Conservation (phyloP, 805 yeast species). For the Candida ulmi region DNA sequence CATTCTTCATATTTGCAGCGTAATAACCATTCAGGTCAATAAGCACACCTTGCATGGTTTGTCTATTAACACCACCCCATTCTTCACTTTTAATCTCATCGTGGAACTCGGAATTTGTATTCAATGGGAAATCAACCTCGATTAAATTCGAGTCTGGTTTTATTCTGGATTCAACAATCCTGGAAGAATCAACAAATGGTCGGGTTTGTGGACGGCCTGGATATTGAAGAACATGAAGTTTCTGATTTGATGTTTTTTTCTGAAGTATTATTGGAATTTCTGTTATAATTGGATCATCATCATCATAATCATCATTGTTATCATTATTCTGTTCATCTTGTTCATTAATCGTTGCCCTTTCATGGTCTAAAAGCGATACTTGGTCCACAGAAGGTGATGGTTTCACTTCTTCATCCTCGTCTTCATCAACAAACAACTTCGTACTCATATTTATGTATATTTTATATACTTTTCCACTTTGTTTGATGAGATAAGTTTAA, state of each 20-base stretch:
- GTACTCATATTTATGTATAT: background rate
- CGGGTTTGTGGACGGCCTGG: conserved; percentile 50
- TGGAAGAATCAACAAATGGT: conserved; percentile 30
- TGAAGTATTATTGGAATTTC: conserved; percentile 54
- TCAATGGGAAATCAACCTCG: conserved; percentile 74
- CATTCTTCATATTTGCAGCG: conserved; percentile 37
- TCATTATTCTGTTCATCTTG: too few relatives aligned
- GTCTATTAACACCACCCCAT: conserved; percentile 59
- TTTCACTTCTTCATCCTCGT: background rate
- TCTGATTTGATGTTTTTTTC: conserved; percentile 21
- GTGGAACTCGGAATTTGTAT: conserved; percentile 61
- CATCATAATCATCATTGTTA: too few relatives aligned
- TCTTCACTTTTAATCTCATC: conserved; percentile 57
- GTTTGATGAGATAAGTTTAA: too few relatives aligned
- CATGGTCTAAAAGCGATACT: too few relatives aligned
- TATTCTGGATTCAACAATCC: conserved; percentile 38
- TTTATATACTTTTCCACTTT: too few relatives aligned
- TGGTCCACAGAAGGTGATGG: background rate
- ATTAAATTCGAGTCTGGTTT: conserved; percentile 60
- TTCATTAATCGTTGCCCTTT: too few relatives aligned
- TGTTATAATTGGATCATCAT: conserved; percentile 46
- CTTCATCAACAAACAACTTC: background rate
- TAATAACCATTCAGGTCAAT: conserved; percentile 47
- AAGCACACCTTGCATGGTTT: conserved; percentile 68
- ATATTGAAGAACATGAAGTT: conserved; percentile 47